Evolutionary conservation across 2,329 filamentous ascomycete species (phyloP), one percentile per base, ranked within the genome.

Genomic region (Sporothrix humicola): DNA sequence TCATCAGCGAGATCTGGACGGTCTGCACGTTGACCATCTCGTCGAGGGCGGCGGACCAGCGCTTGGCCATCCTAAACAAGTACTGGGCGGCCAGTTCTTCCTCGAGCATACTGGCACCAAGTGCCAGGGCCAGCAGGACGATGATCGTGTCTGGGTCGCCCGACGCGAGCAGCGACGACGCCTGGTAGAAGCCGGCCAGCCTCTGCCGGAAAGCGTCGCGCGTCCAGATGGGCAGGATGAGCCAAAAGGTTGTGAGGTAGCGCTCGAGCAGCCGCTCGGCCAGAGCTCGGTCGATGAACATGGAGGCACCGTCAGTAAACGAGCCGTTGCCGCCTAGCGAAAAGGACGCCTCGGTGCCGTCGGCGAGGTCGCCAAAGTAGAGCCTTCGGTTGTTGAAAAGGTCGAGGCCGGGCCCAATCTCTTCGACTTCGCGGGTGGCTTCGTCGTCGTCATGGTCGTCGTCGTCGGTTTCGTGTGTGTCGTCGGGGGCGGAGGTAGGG

Each of bases 21-120:
- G 66, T 76, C 37, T 76, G 73, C 5, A 76, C 54, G 44, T 76
- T 76, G 66, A 76, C 74, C 70, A 76, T 76, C 26, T 76, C 76
- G 58, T 76, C 76, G 6, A 76, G 72, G 10, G 44, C 68, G 8
- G 72, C 69, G 1, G 69, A 50, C 76, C 72, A 76, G 26, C 46
- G 48, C 72, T 75, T 75, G 26, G 73, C 76, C 63, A 69, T 74
- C 12, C 72, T 56, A 48, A 66, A 76, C 15, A 76, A 65, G 26
- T 72, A 73, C 65, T 74, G 71, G 9, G 76, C 72, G 8, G 73
- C 17, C 23, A 52, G n/a, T 52, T 76, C 76, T n/a, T 76, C 70
- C n/a, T 75, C 73, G 5, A 74, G 65, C 66, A 76, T 69, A 1
- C 72, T 71, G 1, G 74, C 73, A 48, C 76, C 76, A 2, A 76